These are phyloP conservation scores for Bipolaris sorokiniana DNA, from an alignment of 2,329 filamentous ascomycete species.

Conservation along the genomic window DNA sequence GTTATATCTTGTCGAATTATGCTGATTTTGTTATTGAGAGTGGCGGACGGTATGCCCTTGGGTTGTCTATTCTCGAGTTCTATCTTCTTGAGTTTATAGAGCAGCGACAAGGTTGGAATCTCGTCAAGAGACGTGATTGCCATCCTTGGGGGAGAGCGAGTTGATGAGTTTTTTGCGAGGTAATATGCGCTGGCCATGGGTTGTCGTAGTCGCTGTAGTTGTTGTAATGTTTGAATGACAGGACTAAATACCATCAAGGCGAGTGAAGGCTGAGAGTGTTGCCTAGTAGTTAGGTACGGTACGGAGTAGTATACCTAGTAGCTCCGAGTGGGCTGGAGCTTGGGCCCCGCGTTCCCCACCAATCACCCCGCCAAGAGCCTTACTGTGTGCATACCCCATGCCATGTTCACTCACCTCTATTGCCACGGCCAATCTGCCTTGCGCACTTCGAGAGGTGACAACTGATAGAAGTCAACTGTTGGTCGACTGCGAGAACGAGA, in stretches of 20 bases:
- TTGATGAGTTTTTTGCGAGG: conserved; percentile 25
- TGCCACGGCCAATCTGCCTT: too few relatives aligned
- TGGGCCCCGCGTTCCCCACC: not conserved
- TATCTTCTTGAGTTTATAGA: conserved; percentile 68
- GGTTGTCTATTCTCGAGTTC: conserved; percentile 25
- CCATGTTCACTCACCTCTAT: too few relatives aligned
- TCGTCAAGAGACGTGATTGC: conserved; percentile 53
- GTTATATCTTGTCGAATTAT: conserved; percentile 83
- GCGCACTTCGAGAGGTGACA: too few relatives aligned
- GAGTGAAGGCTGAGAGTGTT: not conserved
- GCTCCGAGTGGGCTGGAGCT: conserved; percentile 10
- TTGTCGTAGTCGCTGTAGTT: not conserved
- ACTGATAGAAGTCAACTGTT: too few relatives aligned
- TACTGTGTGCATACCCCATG: too few relatives aligned
- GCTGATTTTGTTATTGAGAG: conserved; percentile 70
- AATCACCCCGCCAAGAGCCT: too few relatives aligned
- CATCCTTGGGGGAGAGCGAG: conserved; percentile 9
- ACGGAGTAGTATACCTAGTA: not conserved
- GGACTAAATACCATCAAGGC: conserved; percentile 2
- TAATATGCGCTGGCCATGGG: conserved; percentile 35
- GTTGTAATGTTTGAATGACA: not conserved
- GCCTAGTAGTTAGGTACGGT: not conserved
- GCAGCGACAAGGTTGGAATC: conserved; percentile 67
- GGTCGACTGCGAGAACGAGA: too few relatives aligned
- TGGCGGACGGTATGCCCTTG: conserved; percentile 24